These are phyloP conservation scores for Trametes elegans DNA, from an alignment of 768 basidiomycete genomes.

Conservation along the genomic window DNA sequence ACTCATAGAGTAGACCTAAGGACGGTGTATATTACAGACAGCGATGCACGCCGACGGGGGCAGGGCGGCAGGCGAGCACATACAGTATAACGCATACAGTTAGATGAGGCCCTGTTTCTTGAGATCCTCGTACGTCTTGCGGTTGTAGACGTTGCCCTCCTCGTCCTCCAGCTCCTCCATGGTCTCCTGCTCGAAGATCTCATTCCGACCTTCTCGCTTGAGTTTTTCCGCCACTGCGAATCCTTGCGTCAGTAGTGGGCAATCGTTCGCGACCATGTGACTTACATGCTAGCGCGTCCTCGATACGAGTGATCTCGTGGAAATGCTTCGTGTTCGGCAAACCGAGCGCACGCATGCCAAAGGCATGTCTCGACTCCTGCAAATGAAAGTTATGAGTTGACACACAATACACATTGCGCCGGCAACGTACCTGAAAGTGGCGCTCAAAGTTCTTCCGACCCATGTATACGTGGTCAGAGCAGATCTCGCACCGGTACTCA, in stretches of 20 bases:
- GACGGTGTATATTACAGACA: conserved; percentile 13
- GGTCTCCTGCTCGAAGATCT: conserved; percentile 89
- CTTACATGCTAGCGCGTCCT: conserved; percentile 92
- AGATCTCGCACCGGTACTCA: conserved; percentile 96
- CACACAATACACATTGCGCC: background rate
- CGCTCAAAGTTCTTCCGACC: conserved; percentile 96
- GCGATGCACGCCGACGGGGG: background rate
- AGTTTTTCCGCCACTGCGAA: conserved; percentile 89
- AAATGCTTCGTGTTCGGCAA: conserved; percentile 99
- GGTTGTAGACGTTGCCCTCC: conserved; percentile 97
- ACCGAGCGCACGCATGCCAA: conserved; percentile 96
- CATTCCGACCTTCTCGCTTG: conserved; percentile 94
- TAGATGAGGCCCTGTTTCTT: conserved; percentile 93
- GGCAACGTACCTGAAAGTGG: conserved; percentile 75
- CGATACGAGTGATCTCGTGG: conserved; percentile 96
- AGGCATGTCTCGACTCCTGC: conserved; percentile 92
- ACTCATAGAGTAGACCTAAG: background rate
- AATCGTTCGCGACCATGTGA: conserved; percentile 19
- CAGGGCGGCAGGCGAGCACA: background rate
- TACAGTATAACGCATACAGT: conserved; percentile 6
- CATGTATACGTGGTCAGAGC: conserved; percentile 96
- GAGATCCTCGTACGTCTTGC: conserved; percentile 95
- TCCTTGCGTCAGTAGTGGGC: background rate
- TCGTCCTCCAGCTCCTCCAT: conserved; percentile 99
- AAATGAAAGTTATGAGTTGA: background rate